Conservation (phyloP, 2,329 filamentous ascomycete genomes). For the Cryphonectria naterciae region DNA sequence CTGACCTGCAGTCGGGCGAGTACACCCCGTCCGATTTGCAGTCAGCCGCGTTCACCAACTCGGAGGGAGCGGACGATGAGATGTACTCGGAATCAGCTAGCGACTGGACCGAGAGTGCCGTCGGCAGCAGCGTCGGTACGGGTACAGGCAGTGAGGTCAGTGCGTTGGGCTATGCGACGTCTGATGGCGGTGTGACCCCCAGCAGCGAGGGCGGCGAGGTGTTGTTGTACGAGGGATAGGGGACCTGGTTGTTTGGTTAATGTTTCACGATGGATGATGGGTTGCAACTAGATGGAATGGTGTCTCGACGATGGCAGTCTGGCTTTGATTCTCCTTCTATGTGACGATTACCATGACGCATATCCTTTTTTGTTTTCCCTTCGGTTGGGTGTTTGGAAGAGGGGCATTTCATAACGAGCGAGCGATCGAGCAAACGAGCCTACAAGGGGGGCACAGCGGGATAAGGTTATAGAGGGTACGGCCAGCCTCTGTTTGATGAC, state of each 20-base stretch:
- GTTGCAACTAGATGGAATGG: neutral
- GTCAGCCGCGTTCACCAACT: slow-evolving; percentile 3
- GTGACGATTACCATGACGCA: slow-evolving; percentile 11
- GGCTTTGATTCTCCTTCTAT: neutral
- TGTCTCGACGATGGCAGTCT: neutral
- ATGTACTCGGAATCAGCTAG: slow-evolving; percentile 45
- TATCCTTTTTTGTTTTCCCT: neutral
- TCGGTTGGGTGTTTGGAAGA: neutral
- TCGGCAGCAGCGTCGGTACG: slow-evolving; percentile 32
- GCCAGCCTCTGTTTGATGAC: neutral
- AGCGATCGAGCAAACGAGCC: neutral
- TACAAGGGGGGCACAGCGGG: neutral
- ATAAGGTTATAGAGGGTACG: neutral
- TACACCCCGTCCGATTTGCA: slow-evolving; percentile 26
- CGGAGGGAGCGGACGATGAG: slow-evolving; percentile 31
- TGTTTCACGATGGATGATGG: neutral
- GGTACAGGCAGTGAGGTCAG: slow-evolving; percentile 32
- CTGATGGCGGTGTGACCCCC: slow-evolving; percentile 18
- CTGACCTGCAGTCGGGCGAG: slow-evolving; percentile 6
- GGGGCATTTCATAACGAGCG: slow-evolving; percentile 6
- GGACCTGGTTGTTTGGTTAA: neutral
- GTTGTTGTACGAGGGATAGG: slow-evolving; percentile 31
- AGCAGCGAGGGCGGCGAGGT: slow-evolving; percentile 29
- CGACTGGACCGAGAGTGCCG: slow-evolving; percentile 54
- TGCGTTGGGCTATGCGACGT: slow-evolving; percentile 18